Evolutionary conservation across 257 asterid genomes (phyloP), one percentile per base, ranked within the genome.

Genomic region (Asclepias syriaca): DNA sequence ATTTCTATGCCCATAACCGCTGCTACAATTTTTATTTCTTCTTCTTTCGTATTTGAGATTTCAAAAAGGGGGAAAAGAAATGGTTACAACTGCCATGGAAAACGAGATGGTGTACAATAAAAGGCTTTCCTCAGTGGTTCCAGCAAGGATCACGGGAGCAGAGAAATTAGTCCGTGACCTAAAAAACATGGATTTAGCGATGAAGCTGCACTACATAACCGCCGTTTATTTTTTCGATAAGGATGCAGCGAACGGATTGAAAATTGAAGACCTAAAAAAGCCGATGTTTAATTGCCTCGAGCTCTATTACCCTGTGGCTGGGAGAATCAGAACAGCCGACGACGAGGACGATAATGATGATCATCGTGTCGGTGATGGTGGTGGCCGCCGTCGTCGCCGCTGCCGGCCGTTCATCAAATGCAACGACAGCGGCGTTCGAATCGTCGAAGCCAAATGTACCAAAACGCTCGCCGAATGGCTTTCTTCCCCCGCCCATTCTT

Each of bases 381-480:
- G 5, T 34, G 39, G 39, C 24, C 24, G 8, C 58, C 13, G 46
- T 14, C 85, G 39, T 11, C 24, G 8, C 58, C 13, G 46, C 14
- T 84, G 86, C 10, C 76, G 93, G 80, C 88, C 90, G 55, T 89
- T 74, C 77, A 70, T 91, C 16, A 89, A 85, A 84, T 91, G 97
- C 76, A 91, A 89, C 73, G 97, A 89, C 74, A 79, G 91, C 74
- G 97, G 97, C 43, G 96, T 91, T 1, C 83, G 97, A 54, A 75
- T 88, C 11, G 88, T 84, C 21, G 97, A 91, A 87, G 97, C 95
- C 2, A 84, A 77, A 3, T 85, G 90, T 77, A 21, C 68, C 29
- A 79, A 77, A 63, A 85, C 87, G 34, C n/a, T 91, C 58, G 77
- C 70, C 24, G 85, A 91, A 64, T 91, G 92, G 93, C 70, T 85